Evolutionary conservation across 169 alveolate genomes (phyloP).

Genomic region (Cardiosporidium cionae): DNA sequence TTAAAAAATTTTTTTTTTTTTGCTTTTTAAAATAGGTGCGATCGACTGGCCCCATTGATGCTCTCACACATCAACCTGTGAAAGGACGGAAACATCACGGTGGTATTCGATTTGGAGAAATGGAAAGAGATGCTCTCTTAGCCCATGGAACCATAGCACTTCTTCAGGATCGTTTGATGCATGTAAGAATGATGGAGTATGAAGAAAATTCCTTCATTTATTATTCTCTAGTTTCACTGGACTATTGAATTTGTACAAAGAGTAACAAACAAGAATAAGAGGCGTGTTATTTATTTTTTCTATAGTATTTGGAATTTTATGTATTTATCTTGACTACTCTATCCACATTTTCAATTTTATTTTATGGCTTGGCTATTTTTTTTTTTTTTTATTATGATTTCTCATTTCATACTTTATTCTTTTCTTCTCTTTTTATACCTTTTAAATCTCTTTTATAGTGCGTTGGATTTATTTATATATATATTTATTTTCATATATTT

Average conservation of each 20-base stretch:
- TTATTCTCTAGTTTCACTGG: too few species aligned
- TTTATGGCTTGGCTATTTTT: background rate
- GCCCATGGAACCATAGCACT: conserved; percentile 97
- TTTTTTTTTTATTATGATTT: background rate
- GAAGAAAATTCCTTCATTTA: too few species aligned
- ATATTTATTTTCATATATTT: background rate
- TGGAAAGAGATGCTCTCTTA: conserved; percentile 99
- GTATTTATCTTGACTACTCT: background rate
- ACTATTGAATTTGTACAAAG: background rate
- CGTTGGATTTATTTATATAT: background rate
- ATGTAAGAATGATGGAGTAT: too few species aligned
- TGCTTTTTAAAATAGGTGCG: too few species aligned
- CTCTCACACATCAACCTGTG: conserved; percentile 96
- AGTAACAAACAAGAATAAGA: background rate
- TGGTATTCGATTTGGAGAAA: conserved; percentile 99
- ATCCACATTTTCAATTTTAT: background rate
- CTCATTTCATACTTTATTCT: background rate
- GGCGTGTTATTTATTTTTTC: background rate
- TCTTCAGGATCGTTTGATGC: conserved; percentile 92
- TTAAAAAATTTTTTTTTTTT: background rate
- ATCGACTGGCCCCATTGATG: conserved; percentile 96
- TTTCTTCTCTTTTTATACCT: too few species aligned
- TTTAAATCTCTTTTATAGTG: too few species aligned
- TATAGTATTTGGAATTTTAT: background rate
- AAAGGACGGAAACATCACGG: conserved; percentile 98